Conservation (phyloP, 2,329 filamentous ascomycete species). For the Didymella pomorum region DNA sequence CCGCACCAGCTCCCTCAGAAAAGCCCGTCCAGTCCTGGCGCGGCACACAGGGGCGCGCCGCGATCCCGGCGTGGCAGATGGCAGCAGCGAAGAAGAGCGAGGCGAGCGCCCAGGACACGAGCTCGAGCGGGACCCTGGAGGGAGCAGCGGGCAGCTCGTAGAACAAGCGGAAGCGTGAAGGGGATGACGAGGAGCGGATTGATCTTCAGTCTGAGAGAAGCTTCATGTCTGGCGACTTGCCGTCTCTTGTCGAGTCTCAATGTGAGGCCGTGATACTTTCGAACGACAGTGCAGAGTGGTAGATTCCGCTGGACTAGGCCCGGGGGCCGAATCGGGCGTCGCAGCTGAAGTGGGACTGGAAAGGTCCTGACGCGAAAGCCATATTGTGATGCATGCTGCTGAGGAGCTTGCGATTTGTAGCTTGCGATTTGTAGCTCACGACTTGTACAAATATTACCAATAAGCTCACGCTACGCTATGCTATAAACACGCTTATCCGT, state of each 20-base stretch:
- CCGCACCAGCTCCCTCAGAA: constrained; percentile 33
- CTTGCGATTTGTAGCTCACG: background rate
- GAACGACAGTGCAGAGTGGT: background rate
- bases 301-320: background rate
- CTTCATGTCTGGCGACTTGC: no score
- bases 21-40: constrained; percentile 33
- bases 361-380: background rate
- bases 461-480: background rate
- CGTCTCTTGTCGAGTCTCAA: background rate
- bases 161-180: background rate
- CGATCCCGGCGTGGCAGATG: constrained; percentile 64
- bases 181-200: no score
- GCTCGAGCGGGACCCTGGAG: constrained; percentile 49
- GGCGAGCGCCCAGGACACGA: constrained; percentile 51
- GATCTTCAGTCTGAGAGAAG: no score
- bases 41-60: constrained; percentile 47
- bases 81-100: constrained; percentile 59
- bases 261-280: background rate
- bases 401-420: background rate
- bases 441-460: constrained; percentile 7
- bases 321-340: background rate
- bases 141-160: constrained; percentile 37
- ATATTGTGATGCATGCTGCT: no score
- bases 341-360: background rate
- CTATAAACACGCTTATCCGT: background rate